Percentiles rank a stretch among this genome's conserved stretches.
phyloP scores from a whole-genome alignment of 768 basidiomycete species.

The Auricularia sp. region DNA sequence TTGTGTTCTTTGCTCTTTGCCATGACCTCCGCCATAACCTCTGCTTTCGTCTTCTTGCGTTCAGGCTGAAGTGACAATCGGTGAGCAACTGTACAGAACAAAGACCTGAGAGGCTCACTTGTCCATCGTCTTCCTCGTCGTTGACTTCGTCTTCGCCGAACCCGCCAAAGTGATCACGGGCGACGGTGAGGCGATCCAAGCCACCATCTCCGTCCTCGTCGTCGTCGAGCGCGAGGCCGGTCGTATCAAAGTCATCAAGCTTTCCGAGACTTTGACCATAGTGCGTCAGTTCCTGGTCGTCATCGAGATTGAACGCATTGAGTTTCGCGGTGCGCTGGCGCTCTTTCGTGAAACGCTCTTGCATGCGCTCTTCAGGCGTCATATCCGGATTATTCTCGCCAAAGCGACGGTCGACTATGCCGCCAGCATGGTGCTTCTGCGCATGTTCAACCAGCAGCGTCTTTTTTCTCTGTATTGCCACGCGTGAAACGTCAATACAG shows the following conservation, averaged over 20 bases:
- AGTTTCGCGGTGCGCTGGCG: constrained; percentile 69
- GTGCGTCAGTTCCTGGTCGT: constrained; percentile 84
- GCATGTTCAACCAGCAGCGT: constrained; percentile 83
- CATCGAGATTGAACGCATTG: constrained; percentile 78
- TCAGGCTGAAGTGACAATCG: constrained; percentile 41
- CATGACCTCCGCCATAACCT: constrained; percentile 97
- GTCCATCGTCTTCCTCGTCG: constrained; percentile 42
- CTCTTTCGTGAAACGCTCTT: constrained; percentile 91
- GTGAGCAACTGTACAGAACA: background rate
- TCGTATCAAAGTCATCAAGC: constrained; percentile 73
- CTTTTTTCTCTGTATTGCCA: constrained; percentile 58
- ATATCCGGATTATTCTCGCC: constrained; percentile 91
- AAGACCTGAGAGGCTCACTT: constrained; percentile 7
- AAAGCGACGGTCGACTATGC: constrained; percentile 88
- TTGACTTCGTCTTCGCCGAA: constrained; percentile 63
- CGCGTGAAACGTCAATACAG: constrained; percentile 4
- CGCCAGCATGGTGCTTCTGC: constrained; percentile 71
- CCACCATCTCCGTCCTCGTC: constrained; percentile 50
- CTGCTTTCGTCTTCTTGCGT: constrained; percentile 84
- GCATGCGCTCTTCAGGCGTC: constrained; percentile 93
- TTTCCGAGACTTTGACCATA: constrained; percentile 83
- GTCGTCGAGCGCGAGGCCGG: constrained; percentile 48
- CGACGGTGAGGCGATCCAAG: constrained; percentile 58
- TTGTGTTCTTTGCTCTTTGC: constrained; percentile 96
- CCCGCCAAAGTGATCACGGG: constrained; percentile 73